These are phyloP conservation scores for Globisporangium middletonii DNA, from an alignment of 352 stramenopile genomes.

Conservation along the genomic window DNA sequence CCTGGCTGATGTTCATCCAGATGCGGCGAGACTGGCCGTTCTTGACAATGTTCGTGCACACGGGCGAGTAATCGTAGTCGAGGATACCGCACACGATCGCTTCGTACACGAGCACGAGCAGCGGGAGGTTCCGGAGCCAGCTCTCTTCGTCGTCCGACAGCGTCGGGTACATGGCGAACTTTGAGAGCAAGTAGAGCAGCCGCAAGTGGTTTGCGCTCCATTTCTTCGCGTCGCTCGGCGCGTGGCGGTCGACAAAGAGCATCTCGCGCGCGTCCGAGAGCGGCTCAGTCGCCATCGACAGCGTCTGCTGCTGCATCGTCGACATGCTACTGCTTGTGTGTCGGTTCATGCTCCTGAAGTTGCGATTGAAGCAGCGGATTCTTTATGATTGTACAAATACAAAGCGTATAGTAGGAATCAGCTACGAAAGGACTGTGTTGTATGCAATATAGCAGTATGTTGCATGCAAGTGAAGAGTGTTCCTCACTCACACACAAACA, in stretches of 20 bases:
- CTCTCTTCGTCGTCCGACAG: slow-evolving; percentile 90
- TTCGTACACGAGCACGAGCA: slow-evolving; percentile 97
- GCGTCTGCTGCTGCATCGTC: slow-evolving; percentile 5
- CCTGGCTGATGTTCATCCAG: slow-evolving; percentile 94
- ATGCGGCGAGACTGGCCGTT: slow-evolving; percentile 76
- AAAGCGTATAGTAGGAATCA: not conserved
- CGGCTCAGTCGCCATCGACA: slow-evolving; percentile 3
- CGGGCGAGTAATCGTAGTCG: slow-evolving; percentile 96
- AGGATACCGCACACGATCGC: slow-evolving; percentile 92
- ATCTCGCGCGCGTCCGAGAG: slow-evolving; percentile 11
- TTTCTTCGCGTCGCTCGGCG: not conserved
- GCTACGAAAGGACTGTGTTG: no score
- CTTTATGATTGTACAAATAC: not conserved
- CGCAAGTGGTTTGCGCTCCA: slow-evolving; percentile 91
- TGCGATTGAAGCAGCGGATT: not conserved
- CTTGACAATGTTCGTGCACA: slow-evolving; percentile 93
- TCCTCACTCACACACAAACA: not conserved
- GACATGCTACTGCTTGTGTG: not conserved
- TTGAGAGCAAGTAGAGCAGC: slow-evolving; percentile 94
- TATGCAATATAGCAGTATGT: no score
- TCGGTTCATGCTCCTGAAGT: not conserved
- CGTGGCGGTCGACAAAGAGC: slow-evolving; percentile 19
- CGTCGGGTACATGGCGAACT: slow-evolving; percentile 91
- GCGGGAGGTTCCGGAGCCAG: slow-evolving; percentile 93
- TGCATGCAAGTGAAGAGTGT: no score